Evolutionary conservation across 129 eudicot genomes (phyloP).

Genomic region (Flaveria brownii): DNA sequence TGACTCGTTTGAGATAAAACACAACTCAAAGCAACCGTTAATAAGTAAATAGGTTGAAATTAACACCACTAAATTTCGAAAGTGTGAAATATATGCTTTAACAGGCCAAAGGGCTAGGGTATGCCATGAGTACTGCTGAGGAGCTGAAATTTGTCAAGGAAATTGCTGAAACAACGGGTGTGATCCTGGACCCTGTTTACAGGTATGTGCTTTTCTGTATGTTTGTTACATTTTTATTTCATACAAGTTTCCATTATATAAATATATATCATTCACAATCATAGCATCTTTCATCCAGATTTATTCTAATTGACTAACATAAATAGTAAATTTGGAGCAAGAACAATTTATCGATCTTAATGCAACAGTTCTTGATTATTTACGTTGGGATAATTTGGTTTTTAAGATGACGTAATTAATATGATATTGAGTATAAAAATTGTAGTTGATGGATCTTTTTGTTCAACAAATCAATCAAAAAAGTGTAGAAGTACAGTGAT

Average conservation of each 20-base stretch:
- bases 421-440: not conserved
- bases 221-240: not conserved
- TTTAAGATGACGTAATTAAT: not conserved
- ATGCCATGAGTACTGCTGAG: slow-evolving; percentile 83
- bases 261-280: not conserved
- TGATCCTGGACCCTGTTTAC: slow-evolving; percentile 93
- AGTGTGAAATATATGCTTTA: slow-evolving; percentile 1
- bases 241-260: not conserved
- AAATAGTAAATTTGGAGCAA: not conserved
- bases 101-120: slow-evolving; percentile 96
- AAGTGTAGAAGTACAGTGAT: not conserved
- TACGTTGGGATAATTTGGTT: not conserved
- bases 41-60: not conserved
- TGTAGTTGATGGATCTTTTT: too few species aligned
- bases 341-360: not conserved
- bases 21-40: not conserved
- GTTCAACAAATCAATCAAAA: too few species aligned
- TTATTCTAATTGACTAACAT: not conserved
- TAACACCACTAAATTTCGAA: not conserved
- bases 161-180: slow-evolving; percentile 81
- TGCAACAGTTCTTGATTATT: not conserved
- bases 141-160: slow-evolving; percentile 87
- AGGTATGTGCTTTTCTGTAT: slow-evolving; percentile 51
- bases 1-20: not conserved
- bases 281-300: not conserved